Base-by-base conservation (phyloP, 257 asterid species). In the Nyctanthes arbortristis region DNA sequence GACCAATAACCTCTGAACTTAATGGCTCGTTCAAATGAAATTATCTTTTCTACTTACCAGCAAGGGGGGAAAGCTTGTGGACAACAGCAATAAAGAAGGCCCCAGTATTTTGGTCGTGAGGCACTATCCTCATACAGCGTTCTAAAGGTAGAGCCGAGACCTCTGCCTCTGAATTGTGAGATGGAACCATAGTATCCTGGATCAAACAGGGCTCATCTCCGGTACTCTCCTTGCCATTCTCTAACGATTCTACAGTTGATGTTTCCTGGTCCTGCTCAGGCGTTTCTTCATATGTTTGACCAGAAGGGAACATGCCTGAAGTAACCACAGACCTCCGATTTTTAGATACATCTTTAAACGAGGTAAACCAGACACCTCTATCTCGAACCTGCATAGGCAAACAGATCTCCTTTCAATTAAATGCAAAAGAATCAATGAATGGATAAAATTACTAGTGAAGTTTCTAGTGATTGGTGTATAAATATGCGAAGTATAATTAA, bases 21-120 rank as follows among this genome's bases (percentile, higher is more conserved):
- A 39, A 62, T 49, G 2, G 43, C 20, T 24, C 43, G 32, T 61
- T 33, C 56, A 43, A 60, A 55, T 61, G 47, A 35, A 45, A 35
- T 9, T 18, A 73, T 37, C 16, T 29, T 31, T 24, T 28, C 49
- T 30, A 76, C 65, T 76, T 77, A 89, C 99, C 85, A 37, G 97
- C 92, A 72, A 82, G 77, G 62, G 88, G 67, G 34, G 89, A 77
- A 61, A 81, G 75, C 81, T 94, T 94, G 73, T 81, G 91, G 66
- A 94, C 80, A 63, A 94, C 95, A 61, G 99, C 99, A 82, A 94
- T 79, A 77, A 94, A 94, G 85, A 94, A 94, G 52, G 99, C 97
- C 77, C 99, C 99, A 25, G 97, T 89, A 78, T 94, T 88, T 79
- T 94, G 96, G 78, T 94, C 97, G 80, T 94, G 97, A 71, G 97